These are phyloP conservation scores for Stygiomarasmius scandens DNA, from an alignment of 1,284 basidiomycete species.

Conservation along the genomic window DNA sequence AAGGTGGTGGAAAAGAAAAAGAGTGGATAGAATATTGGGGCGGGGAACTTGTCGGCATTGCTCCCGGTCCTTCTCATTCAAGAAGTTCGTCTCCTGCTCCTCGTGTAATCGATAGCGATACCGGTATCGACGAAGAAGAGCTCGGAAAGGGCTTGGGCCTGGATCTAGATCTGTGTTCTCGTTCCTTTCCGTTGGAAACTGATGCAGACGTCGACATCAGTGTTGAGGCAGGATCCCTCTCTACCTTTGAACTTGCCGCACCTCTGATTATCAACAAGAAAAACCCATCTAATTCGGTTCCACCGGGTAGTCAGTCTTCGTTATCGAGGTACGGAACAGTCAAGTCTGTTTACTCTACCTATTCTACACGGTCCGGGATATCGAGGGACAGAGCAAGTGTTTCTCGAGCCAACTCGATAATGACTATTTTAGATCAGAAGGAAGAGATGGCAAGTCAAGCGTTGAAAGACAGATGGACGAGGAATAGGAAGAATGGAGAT, in stretches of 20 bases:
- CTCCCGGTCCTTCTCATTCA: not conserved
- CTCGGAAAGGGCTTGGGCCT: not conserved
- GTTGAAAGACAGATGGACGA: slow-evolving; percentile 11
- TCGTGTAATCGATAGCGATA: not conserved
- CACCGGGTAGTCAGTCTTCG: not conserved
- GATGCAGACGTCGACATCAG: not conserved
- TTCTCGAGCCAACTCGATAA: slow-evolving; percentile 1
- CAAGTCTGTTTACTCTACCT: not conserved
- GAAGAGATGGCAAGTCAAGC: slow-evolving; percentile 16
- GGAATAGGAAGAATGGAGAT: not conserved
- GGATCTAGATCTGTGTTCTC: not conserved
- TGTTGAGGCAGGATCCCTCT: not conserved
- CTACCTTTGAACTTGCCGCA: not conserved
- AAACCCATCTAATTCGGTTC: not conserved
- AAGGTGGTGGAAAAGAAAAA: slow-evolving; percentile 9
- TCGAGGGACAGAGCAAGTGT: not conserved
- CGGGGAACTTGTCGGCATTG: slow-evolving; percentile 13
- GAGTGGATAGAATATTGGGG: slow-evolving; percentile 18
- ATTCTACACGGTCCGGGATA: no score
- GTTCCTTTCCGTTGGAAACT: not conserved
- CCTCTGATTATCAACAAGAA: slow-evolving; percentile 10
- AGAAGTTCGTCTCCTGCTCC: not conserved
- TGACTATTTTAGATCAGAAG: slow-evolving; percentile 13
- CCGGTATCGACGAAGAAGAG: not conserved
- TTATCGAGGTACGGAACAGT: not conserved